Percentiles rank a stretch among this genome's conserved stretches.
These are phyloP conservation scores for Chlamydomonas sphaeroides DNA, from an alignment of 139 green algal species.

Conservation along the genomic window DNA sequence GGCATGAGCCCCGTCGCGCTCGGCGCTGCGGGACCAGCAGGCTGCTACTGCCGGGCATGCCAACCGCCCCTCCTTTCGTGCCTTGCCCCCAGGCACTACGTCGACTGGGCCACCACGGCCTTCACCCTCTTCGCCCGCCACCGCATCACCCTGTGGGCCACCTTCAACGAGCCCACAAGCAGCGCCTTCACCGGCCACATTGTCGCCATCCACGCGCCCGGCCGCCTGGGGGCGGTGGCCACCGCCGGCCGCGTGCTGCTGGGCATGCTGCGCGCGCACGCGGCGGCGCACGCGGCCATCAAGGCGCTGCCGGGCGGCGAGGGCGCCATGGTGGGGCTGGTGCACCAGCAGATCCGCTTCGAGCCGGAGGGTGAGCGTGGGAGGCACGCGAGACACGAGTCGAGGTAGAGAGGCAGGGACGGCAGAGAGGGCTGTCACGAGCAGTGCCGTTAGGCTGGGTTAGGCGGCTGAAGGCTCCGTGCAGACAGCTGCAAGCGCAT, in stretches of 20 bases:
- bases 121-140: slow-evolving; percentile 16
- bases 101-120: slow-evolving; percentile 23
- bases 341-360: slow-evolving; percentile 70
- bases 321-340: slow-evolving; percentile 52
- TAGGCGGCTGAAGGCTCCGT: no score
- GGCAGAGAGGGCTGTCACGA: no score
- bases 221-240: not conserved
- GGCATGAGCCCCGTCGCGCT: no score
- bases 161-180: slow-evolving; percentile 65
- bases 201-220: slow-evolving; percentile 50
- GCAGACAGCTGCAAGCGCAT: no score
- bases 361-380: slow-evolving; percentile 24
- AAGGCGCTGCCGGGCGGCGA: slow-evolving; percentile 55
- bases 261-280: slow-evolving; percentile 56
- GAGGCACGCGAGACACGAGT: no score
- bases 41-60: no score
- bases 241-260: slow-evolving; percentile 17
- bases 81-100: slow-evolving; percentile 13
- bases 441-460: no score
- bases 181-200: slow-evolving; percentile 53
- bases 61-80: no score
- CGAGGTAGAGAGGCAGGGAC: no score
- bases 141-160: slow-evolving; percentile 50
- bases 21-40: no score
- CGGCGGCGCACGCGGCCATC: slow-evolving; percentile 55